Evolutionary conservation across 2,329 filamentous ascomycete species (phyloP).

Genomic region (Aspergillus udagawae): DNA sequence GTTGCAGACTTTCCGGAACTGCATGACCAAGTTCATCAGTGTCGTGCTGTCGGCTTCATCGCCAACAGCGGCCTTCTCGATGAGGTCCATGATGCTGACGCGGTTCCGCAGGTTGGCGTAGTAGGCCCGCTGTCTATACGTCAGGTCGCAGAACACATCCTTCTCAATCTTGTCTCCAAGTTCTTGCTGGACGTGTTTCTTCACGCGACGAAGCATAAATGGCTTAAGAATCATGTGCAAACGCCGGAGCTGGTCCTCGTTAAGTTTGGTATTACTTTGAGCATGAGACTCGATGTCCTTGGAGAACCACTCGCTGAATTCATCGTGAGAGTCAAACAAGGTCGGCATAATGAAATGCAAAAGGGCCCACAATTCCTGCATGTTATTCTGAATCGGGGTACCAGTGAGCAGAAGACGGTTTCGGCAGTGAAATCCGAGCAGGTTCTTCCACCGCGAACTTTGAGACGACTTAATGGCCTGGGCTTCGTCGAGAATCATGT

Average conservation of each 20-base stretch:
- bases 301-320: conserved; percentile 53
- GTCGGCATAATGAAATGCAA: conserved; percentile 99
- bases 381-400: conserved; percentile 99
- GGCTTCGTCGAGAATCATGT: conserved; percentile 98
- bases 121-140: conserved; percentile 90
- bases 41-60: conserved; percentile 94
- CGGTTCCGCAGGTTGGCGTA: conserved; percentile 92
- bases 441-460: conserved; percentile 93
- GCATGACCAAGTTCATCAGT: conserved; percentile 99
- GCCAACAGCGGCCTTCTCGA: conserved; percentile 91
- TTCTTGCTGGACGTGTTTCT: conserved; percentile 99
- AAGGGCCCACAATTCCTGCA: conserved; percentile 97
- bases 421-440: conserved; percentile 90
- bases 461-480: conserved; percentile 98
- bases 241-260: conserved; percentile 94
- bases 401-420: conserved; percentile 91
- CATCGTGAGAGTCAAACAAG: conserved; percentile 66
- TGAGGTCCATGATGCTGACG: conserved; percentile 97
- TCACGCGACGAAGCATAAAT: conserved; percentile 98
- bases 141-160: conserved; percentile 94
- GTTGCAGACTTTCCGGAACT: conserved; percentile 99
- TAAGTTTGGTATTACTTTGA: conserved; percentile 98
- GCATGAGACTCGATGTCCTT: conserved; percentile 88
- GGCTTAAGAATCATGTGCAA: conserved; percentile 98
- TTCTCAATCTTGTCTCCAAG: conserved; percentile 97